Conservation (phyloP, 805 yeast genomes). For the Candida sakaeoensis region DNA sequence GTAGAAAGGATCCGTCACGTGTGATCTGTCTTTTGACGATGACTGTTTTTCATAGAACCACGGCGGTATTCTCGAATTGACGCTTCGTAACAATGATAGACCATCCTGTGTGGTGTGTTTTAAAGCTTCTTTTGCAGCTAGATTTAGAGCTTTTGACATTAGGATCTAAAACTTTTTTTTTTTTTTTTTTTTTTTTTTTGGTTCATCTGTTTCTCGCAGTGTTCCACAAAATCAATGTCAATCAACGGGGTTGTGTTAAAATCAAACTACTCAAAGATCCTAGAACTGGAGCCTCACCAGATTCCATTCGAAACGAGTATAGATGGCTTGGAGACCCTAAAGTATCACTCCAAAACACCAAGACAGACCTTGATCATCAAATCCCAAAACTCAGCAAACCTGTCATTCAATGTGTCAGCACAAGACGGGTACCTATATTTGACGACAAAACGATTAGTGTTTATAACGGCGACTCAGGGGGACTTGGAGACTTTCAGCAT, state of each 20-base stretch:
- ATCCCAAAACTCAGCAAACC: slow-evolving; percentile 10
- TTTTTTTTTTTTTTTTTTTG: too few species aligned
- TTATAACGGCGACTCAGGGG: slow-evolving; percentile 36
- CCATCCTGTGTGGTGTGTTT: background rate
- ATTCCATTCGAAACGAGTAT: slow-evolving; percentile 17
- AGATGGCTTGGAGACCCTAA: slow-evolving; percentile 17
- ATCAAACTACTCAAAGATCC: slow-evolving; percentile 9
- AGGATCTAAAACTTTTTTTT: too few species aligned
- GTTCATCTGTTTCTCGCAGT: too few species aligned
- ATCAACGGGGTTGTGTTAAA: slow-evolving; percentile 22
- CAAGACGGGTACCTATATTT: slow-evolving; percentile 39
- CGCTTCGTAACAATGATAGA: background rate
- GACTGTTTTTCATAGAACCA: slow-evolving; percentile 4
- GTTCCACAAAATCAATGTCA: slow-evolving; percentile 21
- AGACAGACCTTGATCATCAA: slow-evolving; percentile 29
- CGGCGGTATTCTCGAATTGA: background rate
- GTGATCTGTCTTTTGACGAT: slow-evolving; percentile 1
- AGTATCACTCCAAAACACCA: slow-evolving; percentile 12
- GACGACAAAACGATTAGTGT: slow-evolving; percentile 40
- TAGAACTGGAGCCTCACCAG: slow-evolving; percentile 5
- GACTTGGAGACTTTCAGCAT: slow-evolving; percentile 42
- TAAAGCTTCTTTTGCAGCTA: background rate
- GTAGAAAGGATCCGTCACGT: background rate
- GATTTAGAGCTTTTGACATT: background rate
- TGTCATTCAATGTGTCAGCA: slow-evolving; percentile 26